A percentile compares a stretch with the other conserved stretches of the same genome.
Evolutionary conservation across 345 rosid genomes (phyloP).

Genomic region (Cardamine occulta): DNA sequence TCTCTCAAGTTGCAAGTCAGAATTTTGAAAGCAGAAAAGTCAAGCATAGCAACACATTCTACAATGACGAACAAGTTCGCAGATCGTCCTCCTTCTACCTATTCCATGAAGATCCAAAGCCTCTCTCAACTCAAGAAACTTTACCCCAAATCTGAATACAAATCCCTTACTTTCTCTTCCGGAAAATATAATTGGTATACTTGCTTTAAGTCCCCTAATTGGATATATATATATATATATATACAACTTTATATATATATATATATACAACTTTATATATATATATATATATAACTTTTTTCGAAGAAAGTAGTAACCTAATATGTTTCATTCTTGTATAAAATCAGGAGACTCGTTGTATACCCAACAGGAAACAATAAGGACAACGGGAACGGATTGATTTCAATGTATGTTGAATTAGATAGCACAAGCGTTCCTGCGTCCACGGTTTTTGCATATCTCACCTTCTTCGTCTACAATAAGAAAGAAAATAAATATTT

Average conservation of each 20-base stretch:
- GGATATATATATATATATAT: neutral
- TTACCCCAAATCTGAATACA: conserved; percentile 4
- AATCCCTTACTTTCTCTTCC: conserved; percentile 22
- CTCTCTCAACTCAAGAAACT: conserved; percentile 23
- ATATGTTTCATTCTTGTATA: neutral
- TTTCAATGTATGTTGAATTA: conserved; percentile 23
- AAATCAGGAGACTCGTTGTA: neutral
- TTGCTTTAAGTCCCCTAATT: neutral
- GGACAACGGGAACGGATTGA: neutral
- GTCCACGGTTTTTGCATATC: neutral
- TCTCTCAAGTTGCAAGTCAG: neutral
- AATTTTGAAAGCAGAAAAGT: neutral
- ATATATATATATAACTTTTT: too few species aligned
- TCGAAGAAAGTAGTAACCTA: too few species aligned
- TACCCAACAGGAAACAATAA: neutral
- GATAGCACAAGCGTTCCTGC: neutral
- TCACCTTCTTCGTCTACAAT: conserved; percentile 1
- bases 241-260: too few species aligned
- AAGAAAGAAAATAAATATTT: conserved; percentile 7
- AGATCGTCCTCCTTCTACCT: conserved; percentile 26
- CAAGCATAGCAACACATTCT: neutral
- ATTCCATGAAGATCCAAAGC: conserved; percentile 35
- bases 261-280: too few species aligned
- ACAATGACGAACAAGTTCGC: conserved; percentile 17
- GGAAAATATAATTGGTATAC: conserved; percentile 27